These are phyloP conservation scores for Cucurbita ficifolia DNA, from an alignment of 306 rosid species.

Conservation along the genomic window DNA sequence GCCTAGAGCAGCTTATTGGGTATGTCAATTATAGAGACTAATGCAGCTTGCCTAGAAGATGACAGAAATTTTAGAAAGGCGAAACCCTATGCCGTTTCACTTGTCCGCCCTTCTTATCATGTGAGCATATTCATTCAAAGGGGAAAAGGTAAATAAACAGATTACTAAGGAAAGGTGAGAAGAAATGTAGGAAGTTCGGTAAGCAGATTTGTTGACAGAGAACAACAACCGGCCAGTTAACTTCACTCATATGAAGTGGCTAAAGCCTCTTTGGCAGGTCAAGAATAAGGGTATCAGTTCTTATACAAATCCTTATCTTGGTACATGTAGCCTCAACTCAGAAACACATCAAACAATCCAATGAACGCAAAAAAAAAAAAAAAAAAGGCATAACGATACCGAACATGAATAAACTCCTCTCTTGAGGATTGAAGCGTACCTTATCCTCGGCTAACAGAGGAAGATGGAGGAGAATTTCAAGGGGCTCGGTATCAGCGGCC, in stretches of 20 bases:
- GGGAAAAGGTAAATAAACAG: not conserved
- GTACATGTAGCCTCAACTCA: slow-evolving; percentile 54
- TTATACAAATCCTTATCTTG: slow-evolving; percentile 39
- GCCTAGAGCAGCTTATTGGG: not conserved
- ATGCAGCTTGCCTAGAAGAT: slow-evolving; percentile 38
- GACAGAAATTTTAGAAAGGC: slow-evolving; percentile 11
- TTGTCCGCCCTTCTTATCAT: slow-evolving; percentile 41
- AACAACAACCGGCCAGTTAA: slow-evolving; percentile 77
- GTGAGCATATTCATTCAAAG: not conserved
- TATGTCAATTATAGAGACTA: not conserved
- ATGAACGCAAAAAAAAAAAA: no score
- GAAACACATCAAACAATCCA: not conserved
- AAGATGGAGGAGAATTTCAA: slow-evolving; percentile 84
- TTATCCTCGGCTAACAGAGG: slow-evolving; percentile 84
- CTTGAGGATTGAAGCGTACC: slow-evolving; percentile 23
- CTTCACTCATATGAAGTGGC: slow-evolving; percentile 39
- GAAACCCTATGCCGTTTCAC: slow-evolving; percentile 23
- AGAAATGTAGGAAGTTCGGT: slow-evolving; percentile 71
- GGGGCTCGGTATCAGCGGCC: slow-evolving; percentile 85
- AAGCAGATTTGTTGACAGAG: slow-evolving; percentile 68
- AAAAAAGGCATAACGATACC: not conserved
- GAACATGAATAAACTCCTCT: not conserved
- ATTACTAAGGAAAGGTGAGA: not conserved
- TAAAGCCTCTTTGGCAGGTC: slow-evolving; percentile 85
- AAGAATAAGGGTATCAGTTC: slow-evolving; percentile 36